Evolutionary conservation across 495 filamentous ascomycete genomes (phyloP).

Genomic region (Oleoguttula mirabilis): DNA sequence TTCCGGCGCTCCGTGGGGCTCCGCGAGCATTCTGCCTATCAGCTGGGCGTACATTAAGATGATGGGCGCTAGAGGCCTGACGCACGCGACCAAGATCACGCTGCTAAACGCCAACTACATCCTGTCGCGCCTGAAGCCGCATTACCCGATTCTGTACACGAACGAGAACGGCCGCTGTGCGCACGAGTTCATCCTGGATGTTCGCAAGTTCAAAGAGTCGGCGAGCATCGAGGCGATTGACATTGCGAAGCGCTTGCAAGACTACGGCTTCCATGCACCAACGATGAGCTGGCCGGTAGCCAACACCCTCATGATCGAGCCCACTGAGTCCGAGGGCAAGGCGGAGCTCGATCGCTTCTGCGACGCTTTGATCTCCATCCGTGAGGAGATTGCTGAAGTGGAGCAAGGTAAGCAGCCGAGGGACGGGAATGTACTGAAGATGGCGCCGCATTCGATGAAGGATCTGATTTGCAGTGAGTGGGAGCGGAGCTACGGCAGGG

Average conservation of each 20-base stretch:
- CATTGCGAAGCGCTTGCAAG: constrained; percentile 92
- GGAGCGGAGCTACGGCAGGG: constrained; percentile 65
- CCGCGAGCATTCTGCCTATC: constrained; percentile 88
- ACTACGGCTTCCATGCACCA: constrained; percentile 96
- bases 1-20: constrained; percentile 80
- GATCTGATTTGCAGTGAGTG: constrained; percentile 67
- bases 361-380: constrained; percentile 80
- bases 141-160: constrained; percentile 88
- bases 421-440: constrained; percentile 84
- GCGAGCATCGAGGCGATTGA: constrained; percentile 89
- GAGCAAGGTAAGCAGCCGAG: constrained; percentile 69
- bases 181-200: constrained; percentile 97
- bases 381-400: constrained; percentile 71
- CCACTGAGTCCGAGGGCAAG: constrained; percentile 88
- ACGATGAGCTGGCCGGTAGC: constrained; percentile 98
- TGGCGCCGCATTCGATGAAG: constrained; percentile 75
- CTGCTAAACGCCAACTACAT: constrained; percentile 98
- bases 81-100: constrained; percentile 89
- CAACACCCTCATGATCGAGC: constrained; percentile 97
- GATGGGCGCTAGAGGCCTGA: constrained; percentile 86
- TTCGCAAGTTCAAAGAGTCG: constrained; percentile 70
- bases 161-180: constrained; percentile 81
- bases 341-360: constrained; percentile 93
- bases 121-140: constrained; percentile 73
- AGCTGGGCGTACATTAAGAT: constrained; percentile 96